Percentiles rank a stretch among this genome's conserved stretches.
These are phyloP conservation scores for Pseudozyma thailandica DNA, from an alignment of 1,284 basidiomycete species.

Conservation along the genomic window DNA sequence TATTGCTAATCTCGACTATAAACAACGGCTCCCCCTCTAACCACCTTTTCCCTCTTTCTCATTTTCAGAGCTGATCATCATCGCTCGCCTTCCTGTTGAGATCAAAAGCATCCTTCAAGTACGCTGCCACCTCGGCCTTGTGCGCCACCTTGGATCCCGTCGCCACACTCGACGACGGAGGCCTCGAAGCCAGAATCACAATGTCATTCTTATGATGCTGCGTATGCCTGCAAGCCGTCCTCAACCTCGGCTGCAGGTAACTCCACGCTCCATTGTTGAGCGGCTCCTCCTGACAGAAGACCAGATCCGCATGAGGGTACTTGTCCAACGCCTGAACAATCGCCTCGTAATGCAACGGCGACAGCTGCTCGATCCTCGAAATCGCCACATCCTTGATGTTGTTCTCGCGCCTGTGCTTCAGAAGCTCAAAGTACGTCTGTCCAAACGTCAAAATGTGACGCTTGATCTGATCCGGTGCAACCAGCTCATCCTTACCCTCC, in stretches of 20 bases:
- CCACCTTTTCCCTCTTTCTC: background rate
- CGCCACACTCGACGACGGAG: slow-evolving; percentile 73
- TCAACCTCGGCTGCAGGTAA: slow-evolving; percentile 82
- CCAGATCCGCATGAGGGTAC: slow-evolving; percentile 91
- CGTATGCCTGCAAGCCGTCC: slow-evolving; percentile 62
- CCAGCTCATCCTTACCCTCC: slow-evolving; percentile 73
- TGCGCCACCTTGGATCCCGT: slow-evolving; percentile 83
- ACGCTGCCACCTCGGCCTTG: slow-evolving; percentile 62
- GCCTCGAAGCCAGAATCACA: slow-evolving; percentile 62
- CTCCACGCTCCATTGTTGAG: slow-evolving; percentile 80
- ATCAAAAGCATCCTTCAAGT: slow-evolving; percentile 61
- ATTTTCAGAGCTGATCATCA: slow-evolving; percentile 9
- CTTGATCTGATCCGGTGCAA: slow-evolving; percentile 84
- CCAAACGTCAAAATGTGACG: slow-evolving; percentile 83
- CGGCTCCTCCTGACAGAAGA: slow-evolving; percentile 93
- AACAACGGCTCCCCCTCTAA: too few relatives aligned
- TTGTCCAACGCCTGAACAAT: slow-evolving; percentile 73
- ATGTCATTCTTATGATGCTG: slow-evolving; percentile 83
- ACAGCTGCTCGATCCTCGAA: slow-evolving; percentile 91
- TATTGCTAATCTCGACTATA: too few relatives aligned
- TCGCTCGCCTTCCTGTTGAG: slow-evolving; percentile 49
- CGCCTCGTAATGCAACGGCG: slow-evolving; percentile 91
- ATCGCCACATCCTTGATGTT: slow-evolving; percentile 87
- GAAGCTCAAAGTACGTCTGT: slow-evolving; percentile 90
- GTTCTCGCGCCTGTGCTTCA: slow-evolving; percentile 71